A percentile compares a stretch with the other conserved stretches of the same genome.
These are phyloP conservation scores for Plantago coronopus DNA, from an alignment of 305 asterid genomes.

Conservation along the genomic window DNA sequence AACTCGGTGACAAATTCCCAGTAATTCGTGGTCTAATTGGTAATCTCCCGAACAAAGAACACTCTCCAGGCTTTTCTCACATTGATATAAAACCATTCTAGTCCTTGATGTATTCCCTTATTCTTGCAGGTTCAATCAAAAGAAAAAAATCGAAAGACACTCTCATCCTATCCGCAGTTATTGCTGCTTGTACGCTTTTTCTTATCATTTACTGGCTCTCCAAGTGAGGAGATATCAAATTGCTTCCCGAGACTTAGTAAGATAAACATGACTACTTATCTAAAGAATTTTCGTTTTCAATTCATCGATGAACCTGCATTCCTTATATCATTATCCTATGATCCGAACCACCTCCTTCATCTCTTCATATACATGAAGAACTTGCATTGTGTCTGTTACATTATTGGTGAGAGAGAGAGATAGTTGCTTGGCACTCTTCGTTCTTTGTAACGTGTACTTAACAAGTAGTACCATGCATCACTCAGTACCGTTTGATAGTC, in stretches of 20 bases:
- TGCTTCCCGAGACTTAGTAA: conserved; percentile 18
- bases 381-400: conserved; percentile 1
- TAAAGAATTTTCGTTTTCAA: conserved; percentile 22
- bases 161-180: conserved; percentile 85
- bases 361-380: conserved; percentile 27
- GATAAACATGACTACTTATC: conserved; percentile 18
- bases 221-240: conserved; percentile 35
- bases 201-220: conserved; percentile 93
- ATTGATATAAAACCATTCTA: neutral
- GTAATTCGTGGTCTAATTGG: conserved; percentile 83
- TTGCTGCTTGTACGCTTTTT: conserved; percentile 92
- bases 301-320: conserved; percentile 22
- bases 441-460: conserved; percentile 1
- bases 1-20: conserved; percentile 79
- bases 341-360: conserved; percentile 4
- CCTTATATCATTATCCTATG: conserved; percentile 1
- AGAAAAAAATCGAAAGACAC: conserved; percentile 82
- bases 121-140: conserved; percentile 67
- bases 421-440: neutral
- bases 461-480: neutral
- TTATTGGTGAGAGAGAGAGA: neutral
- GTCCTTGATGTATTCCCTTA: conserved; percentile 18
- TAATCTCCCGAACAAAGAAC: conserved; percentile 28
- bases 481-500: neutral
- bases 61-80: neutral